Conservation (phyloP, 2,329 filamentous ascomycete genomes). For the Penicillium sp. region DNA sequence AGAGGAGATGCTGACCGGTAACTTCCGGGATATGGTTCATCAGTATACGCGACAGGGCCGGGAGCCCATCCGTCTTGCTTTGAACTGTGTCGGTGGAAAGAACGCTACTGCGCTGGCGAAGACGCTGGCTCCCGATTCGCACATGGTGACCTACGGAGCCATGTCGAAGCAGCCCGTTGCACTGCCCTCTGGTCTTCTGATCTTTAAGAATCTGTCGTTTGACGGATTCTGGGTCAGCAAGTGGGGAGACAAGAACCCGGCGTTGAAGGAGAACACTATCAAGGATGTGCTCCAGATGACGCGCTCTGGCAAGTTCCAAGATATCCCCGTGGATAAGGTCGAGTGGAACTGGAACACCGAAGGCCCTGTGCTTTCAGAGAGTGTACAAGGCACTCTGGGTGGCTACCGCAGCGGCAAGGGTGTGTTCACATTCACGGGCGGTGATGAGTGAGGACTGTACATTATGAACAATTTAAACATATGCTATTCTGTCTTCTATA, state of each 20-base stretch:
- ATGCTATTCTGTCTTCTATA: not conserved
- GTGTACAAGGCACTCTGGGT: constrained; percentile 78
- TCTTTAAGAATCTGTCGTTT: constrained; percentile 90
- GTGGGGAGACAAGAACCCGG: constrained; percentile 77
- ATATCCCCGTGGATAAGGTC: constrained; percentile 80
- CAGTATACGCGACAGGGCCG: constrained; percentile 73
- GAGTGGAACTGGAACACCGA: constrained; percentile 82
- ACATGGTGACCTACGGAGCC: constrained; percentile 90
- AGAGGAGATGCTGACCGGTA: constrained; percentile 52
- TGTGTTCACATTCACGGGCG: constrained; percentile 74
- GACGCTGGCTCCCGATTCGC: constrained; percentile 66
- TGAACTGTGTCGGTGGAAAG: constrained; percentile 95
- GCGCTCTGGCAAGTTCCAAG: constrained; percentile 73
- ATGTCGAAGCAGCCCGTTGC: constrained; percentile 88
- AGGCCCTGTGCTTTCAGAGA: constrained; percentile 66
- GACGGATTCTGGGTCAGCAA: constrained; percentile 92
- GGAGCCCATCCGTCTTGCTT: constrained; percentile 71
- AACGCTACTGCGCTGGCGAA: constrained; percentile 78
- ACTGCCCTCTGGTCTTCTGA: constrained; percentile 80
- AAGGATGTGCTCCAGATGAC: constrained; percentile 78
- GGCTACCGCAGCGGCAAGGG: constrained; percentile 89
- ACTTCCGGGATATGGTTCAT: constrained; percentile 54
- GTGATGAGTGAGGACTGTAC: constrained; percentile 26
- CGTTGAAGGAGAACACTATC: constrained; percentile 77
- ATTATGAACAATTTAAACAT: not conserved